Conservation (phyloP, 2,329 filamentous ascomycete genomes). For the Fusarium chuoi region DNA sequence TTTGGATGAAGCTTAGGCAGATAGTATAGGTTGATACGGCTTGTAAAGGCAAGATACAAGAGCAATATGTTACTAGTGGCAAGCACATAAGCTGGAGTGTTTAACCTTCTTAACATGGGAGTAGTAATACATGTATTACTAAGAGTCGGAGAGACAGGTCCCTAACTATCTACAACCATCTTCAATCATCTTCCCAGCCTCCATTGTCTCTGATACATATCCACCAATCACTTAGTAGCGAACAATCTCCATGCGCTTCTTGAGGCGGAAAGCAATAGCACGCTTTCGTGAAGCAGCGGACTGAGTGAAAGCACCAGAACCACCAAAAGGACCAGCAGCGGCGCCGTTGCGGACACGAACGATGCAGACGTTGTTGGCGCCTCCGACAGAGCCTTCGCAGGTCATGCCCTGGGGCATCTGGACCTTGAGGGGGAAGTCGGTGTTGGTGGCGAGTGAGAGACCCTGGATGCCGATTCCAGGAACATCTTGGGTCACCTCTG, state of each 20-base stretch:
- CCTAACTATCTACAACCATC: rapidly evolving
- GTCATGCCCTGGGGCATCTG: constrained; percentile 76
- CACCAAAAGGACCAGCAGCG: constrained; percentile 73
- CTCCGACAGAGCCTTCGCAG: constrained; percentile 68
- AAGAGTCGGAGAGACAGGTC: rapidly evolving
- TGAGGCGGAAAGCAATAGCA: constrained; percentile 64
- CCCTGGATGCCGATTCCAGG: constrained; percentile 67
- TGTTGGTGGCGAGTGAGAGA: constrained; percentile 67
- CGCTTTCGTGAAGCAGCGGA: constrained; percentile 67
- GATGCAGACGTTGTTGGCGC: constrained; percentile 71
- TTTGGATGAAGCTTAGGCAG: rapidly evolving
- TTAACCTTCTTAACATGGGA: too few relatives aligned
- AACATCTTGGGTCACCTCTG: constrained; percentile 68
- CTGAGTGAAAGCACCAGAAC: constrained; percentile 73
- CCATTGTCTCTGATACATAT: background rate
- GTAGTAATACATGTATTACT: background rate
- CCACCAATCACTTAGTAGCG: background rate
- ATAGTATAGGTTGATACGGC: too few relatives aligned
- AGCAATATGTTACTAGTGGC: too few relatives aligned
- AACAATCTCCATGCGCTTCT: constrained; percentile 52
- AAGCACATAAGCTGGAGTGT: rapidly evolving
- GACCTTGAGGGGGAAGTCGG: constrained; percentile 72
- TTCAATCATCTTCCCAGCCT: background rate
- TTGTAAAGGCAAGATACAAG: too few relatives aligned
- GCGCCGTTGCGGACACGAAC: constrained; percentile 72